Conservation (phyloP, 805 yeast species). For the Isabelozyma heimii region DNA sequence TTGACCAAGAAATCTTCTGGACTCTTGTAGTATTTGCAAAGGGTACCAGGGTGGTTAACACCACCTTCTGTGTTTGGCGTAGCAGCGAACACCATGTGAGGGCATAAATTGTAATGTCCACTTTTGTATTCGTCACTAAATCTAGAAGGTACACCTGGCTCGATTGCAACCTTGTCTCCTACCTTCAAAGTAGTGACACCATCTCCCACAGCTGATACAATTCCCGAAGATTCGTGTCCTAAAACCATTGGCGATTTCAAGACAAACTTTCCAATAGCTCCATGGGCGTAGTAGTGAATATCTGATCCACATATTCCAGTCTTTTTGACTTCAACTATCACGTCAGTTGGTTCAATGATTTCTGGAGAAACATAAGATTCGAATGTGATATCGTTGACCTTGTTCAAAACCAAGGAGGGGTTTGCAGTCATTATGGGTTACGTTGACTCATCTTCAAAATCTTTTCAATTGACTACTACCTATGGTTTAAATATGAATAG, state of each 20-base stretch:
- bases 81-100: slow-evolving; percentile 86
- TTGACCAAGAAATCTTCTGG: slow-evolving; percentile 84
- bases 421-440: slow-evolving; percentile 11
- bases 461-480: too few relatives aligned
- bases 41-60: slow-evolving; percentile 66
- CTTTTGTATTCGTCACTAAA: slow-evolving; percentile 70
- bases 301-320: slow-evolving; percentile 91
- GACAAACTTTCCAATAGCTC: slow-evolving; percentile 73
- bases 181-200: slow-evolving; percentile 60
- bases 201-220: slow-evolving; percentile 67
- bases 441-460: too few relatives aligned
- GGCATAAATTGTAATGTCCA: slow-evolving; percentile 81
- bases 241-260: slow-evolving; percentile 78
- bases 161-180: slow-evolving; percentile 87
- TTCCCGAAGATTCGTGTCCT: slow-evolving; percentile 87
- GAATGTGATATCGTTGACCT: slow-evolving; percentile 58
- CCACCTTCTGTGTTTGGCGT: slow-evolving; percentile 79
- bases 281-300: slow-evolving; percentile 78
- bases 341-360: slow-evolving; percentile 61
- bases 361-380: slow-evolving; percentile 70
- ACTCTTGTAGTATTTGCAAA: slow-evolving; percentile 65
- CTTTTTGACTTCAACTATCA: slow-evolving; percentile 69
- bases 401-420: slow-evolving; percentile 62
- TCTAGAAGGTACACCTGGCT: slow-evolving; percentile 86
- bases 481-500: too few relatives aligned